Evolutionary conservation across 495 filamentous ascomycete species (phyloP), one percentile per base, ranked within the genome.

Genomic region (Venustampulla echinocandica): DNA sequence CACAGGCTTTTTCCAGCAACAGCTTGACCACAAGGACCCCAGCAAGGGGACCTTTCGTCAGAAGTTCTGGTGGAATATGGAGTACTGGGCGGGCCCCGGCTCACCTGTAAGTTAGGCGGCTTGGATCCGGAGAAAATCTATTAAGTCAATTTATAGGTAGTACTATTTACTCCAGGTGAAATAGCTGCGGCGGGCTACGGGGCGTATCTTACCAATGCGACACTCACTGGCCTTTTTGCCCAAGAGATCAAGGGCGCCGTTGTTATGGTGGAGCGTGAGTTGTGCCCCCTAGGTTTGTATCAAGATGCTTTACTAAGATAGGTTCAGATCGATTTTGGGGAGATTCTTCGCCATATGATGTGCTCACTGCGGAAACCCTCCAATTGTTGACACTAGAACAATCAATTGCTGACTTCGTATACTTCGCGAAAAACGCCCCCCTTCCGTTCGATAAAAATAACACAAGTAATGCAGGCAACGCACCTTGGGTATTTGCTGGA

Each of bases 401-500:
- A 51, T 67, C 75, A 4, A 70, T 84, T 54, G 66, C 71, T 15
- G 81, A 85, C 49, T 63, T 81, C 17, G 69, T 67, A 20, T 69
- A 82, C 61, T 81, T 85, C 60, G 79, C 80, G 14, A 69, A 73
- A 46, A 76, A 69, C 46, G 71, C 74, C 22, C 56, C 67, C 2
- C 64, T 77, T 21, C 74, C 77, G 0, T 85, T 82, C 52, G 80
- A 81, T 45, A 60, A 49, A 0, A 66, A 65, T 27, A 64, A 65
- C 11, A 69, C 61, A 53, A 81, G 71, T 58, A 70, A 69, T 53
- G 66, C 76, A 37, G 54, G 67, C 33, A 62, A 74, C 53, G 71
- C 77, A 43, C 80, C 81, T 3, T 85, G 81, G 81, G 62, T 84
- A 9, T 69, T 75, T 42, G 66, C 67, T 1, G 81, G 81, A 25